Base-by-base conservation (phyloP, 805 yeast species). In the Metschnikowia baotianmanensis region DNA sequence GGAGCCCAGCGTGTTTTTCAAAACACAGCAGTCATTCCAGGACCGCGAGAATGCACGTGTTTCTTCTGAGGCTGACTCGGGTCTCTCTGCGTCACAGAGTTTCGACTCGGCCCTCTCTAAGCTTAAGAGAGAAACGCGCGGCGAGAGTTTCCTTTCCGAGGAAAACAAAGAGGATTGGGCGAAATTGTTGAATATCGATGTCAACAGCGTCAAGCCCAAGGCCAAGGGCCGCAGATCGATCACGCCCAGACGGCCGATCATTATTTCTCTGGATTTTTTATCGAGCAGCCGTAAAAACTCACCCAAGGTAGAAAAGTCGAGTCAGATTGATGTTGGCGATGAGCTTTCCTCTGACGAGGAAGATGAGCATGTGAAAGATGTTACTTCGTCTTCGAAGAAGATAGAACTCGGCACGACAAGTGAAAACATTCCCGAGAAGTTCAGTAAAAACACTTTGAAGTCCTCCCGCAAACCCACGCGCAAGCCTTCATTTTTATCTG, bases 211-310 rank as follows among this genome's bases (percentile, higher is more conserved):
- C 13, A 45, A 43, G 29, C 52, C 53, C 5, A 50, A 50, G 29
- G 31, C 40, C 16, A 40, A 32, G 16, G 45, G 45, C 2, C 22
- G 18, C 4, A 19, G 53, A 6, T 34, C 23, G 13, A 41, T 49
- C 25, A 51, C 53, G 3, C 55, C 55, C 3, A 36, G 50, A 27
- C 31, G 51, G 19, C 55, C 53, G 7, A 51, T 51, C 6, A 24
- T 45, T 13, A 38, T 51, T 12, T 46, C 37, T 23, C 36, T 25
- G 27, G 27, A 11, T 5, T 25, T 25, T 11, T 13, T 25, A 7
- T 25, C 27, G 12, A 11, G 27, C 13, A 25, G 27, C 12, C 27
- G 27, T 11, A 12, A 12, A 6, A 25, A 11, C 13, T 12, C 27
- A 5, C 12, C 27, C 27, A 25, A 25, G 12, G 12, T 25, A 11